These are phyloP conservation scores for Penicillium sp. DNA, from an alignment of 2,329 filamentous ascomycete genomes.

Conservation along the genomic window DNA sequence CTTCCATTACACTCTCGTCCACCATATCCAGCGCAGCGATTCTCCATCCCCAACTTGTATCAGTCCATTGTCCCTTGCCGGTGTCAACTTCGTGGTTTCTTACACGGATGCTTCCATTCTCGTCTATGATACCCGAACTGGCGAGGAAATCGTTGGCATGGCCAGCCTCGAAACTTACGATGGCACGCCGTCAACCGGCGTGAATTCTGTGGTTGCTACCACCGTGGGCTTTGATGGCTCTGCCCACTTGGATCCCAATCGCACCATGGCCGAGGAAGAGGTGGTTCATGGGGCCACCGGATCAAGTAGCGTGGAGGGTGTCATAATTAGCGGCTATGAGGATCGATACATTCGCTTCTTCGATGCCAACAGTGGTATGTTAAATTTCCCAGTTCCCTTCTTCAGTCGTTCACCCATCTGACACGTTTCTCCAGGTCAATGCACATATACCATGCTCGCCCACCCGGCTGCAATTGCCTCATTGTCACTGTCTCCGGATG, in stretches of 20 bases:
- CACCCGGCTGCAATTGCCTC: slow-evolving; percentile 91
- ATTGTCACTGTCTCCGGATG: slow-evolving; percentile 87
- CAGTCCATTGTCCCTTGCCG: slow-evolving; percentile 75
- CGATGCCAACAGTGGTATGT: slow-evolving; percentile 96
- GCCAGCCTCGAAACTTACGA: slow-evolving; percentile 93
- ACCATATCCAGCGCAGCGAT: slow-evolving; percentile 73
- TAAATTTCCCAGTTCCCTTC: background rate
- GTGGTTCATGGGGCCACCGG: slow-evolving; percentile 78
- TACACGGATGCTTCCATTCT: slow-evolving; percentile 88
- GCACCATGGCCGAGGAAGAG: slow-evolving; percentile 67
- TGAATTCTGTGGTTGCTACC: slow-evolving; percentile 88
- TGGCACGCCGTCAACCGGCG: slow-evolving; percentile 74
- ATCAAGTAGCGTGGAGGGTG: slow-evolving; percentile 79
- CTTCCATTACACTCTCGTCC: slow-evolving; percentile 83
- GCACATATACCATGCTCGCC: slow-evolving; percentile 97
- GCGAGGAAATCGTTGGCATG: slow-evolving; percentile 90
- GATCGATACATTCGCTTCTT: slow-evolving; percentile 96
- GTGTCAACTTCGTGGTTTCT: slow-evolving; percentile 88
- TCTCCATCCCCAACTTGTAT: slow-evolving; percentile 83
- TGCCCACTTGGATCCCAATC: slow-evolving; percentile 59
- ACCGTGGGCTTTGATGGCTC: slow-evolving; percentile 73
- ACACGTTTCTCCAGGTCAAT: slow-evolving; percentile 69
- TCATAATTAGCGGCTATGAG: slow-evolving; percentile 94
- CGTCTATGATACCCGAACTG: slow-evolving; percentile 87
- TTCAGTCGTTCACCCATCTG: slow-evolving; percentile 6